A percentile compares a stretch with the other conserved stretches of the same genome.
Conservation (phyloP, 2,329 filamentous ascomycete genomes). For the Dothideomycetidae sp. region DNA sequence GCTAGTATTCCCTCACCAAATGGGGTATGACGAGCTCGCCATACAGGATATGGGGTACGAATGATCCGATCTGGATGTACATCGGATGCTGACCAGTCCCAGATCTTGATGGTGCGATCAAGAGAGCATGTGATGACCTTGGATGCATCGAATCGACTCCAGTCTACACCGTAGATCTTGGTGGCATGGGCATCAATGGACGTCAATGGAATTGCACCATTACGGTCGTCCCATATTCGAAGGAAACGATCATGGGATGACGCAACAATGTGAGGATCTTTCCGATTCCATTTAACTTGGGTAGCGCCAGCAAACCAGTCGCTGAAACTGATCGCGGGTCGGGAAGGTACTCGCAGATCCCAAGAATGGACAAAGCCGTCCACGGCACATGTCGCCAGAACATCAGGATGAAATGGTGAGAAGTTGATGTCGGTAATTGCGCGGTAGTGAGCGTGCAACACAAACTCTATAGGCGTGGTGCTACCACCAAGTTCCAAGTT, state of each 20-base stretch:
- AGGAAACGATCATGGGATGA: constrained; percentile 81
- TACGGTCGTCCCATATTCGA: constrained; percentile 80
- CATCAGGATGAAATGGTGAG: constrained; percentile 78
- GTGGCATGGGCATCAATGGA: constrained; percentile 80
- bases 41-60: constrained; percentile 70
- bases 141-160: constrained; percentile 64
- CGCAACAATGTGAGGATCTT: constrained; percentile 72
- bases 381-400: constrained; percentile 79
- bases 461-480: constrained; percentile 76
- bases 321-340: constrained; percentile 67
- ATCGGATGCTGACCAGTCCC: constrained; percentile 57
- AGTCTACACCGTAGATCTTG: constrained; percentile 91
- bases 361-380: constrained; percentile 89
- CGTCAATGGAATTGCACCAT: constrained; percentile 60
- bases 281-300: constrained; percentile 88
- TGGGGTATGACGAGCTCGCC: constrained; percentile 80
- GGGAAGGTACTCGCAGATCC: constrained; percentile 63
- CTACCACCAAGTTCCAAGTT: constrained; percentile 60
- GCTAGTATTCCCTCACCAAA: constrained; percentile 76
- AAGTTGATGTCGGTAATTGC: constrained; percentile 97
- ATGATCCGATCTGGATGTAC: constrained; percentile 63
- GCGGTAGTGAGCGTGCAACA: constrained; percentile 68
- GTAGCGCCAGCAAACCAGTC: constrained; percentile 91
- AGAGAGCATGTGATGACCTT: constrained; percentile 77
- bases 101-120: constrained; percentile 85